These are phyloP conservation scores for Pneumocystis carinii DNA, from an alignment of 1,139 yeast genomes.

Conservation along the genomic window DNA sequence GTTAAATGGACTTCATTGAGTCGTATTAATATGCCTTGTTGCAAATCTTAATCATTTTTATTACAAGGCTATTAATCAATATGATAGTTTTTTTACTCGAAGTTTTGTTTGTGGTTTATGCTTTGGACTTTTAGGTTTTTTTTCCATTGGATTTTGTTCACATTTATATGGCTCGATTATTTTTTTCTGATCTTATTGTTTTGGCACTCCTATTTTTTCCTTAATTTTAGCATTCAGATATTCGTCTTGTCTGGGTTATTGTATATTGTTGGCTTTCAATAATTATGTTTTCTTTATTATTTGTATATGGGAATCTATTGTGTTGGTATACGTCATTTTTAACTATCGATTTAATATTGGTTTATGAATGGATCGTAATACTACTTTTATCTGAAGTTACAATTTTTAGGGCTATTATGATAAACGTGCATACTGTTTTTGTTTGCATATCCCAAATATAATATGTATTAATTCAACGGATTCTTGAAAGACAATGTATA, in stretches of 20 bases:
- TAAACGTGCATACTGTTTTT: neutral
- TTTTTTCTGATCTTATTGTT: neutral
- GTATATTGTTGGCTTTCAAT: neutral
- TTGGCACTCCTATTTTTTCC: neutral
- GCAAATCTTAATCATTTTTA: neutral
- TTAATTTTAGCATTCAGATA: neutral
- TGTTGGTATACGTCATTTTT: neutral
- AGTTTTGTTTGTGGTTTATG: neutral
- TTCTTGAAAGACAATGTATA: neutral
- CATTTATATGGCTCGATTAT: neutral
- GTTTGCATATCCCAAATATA: neutral
- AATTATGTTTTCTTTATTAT: neutral
- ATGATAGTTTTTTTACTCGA: neutral
- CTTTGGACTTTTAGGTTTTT: neutral
- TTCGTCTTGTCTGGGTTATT: neutral
- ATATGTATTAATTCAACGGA: neutral
- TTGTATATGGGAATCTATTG: neutral
- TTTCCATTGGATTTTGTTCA: neutral
- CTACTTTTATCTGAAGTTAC: neutral
- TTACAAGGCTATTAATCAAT: neutral
- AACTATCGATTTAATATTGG: neutral
- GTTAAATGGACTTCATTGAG: neutral
- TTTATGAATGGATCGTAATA: neutral
- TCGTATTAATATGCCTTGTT: neutral
- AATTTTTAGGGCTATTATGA: neutral